Evolutionary conservation across 192 early-diverging fungal species (phyloP), one percentile per base, ranked within the genome.

Genomic region (Umbelopsis isabellina): DNA sequence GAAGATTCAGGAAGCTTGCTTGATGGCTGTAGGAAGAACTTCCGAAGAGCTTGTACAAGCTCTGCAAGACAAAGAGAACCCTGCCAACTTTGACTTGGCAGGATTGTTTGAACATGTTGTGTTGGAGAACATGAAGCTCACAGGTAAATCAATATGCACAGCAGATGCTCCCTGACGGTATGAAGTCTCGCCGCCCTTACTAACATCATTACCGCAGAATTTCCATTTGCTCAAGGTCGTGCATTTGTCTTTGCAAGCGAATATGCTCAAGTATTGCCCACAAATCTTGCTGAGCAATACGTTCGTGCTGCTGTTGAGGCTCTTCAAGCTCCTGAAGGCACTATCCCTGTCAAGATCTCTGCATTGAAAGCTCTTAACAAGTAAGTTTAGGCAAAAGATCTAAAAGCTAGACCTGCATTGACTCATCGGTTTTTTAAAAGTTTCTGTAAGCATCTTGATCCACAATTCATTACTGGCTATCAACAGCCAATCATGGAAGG

Each of bases 221-320:
- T 70, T 49, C 97, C 97, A 9, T 94, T 94, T 76, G 84, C 93
- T 68, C 93, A 95, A 77, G 95, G 95, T 4, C 94, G 97, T 15
- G 90, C 94, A 2, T 87, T 98, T 65, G 90, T 95, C 18, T 96
- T 96, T 86, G 86, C 91, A 2, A 91, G 90, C 51, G 85, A 90
- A 72, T 93, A 94, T 85, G 89, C 91, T 18, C 79, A 84, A 12
- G 82, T 88, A 20, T 78, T 96, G 27, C 93, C 93, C 15, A 55
- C 81, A 1, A 77, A 88, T 15, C 83, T 94, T 27, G 83, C 91
- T 2, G 61, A 75, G 2, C 88, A 92, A 47, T 95, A 93, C 79
- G 84, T 96, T 48, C 74, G 82, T 22, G 92, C 92, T n/a, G 89
- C 93, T 35, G 90, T 90, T 7, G 81, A 83, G 41, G 93, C 93